Evolutionary conservation across 352 stramenopile genomes (phyloP).

Genomic region (Peronospora farinosa): DNA sequence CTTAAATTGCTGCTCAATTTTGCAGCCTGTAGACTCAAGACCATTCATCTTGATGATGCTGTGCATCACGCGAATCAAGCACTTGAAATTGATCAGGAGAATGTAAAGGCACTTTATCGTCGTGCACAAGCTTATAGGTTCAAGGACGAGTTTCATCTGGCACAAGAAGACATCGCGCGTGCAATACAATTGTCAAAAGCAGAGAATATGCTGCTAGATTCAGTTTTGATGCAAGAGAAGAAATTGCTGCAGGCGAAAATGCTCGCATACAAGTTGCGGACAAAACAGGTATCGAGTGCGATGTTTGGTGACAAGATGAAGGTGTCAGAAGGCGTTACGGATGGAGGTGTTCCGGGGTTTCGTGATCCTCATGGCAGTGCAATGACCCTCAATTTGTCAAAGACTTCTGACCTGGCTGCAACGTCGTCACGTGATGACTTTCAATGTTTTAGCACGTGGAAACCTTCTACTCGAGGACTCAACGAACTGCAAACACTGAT

Average conservation of each 20-base stretch:
- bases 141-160: slow-evolving; percentile 63
- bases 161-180: slow-evolving; percentile 38
- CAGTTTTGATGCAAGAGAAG: slow-evolving; percentile 49
- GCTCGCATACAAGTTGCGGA: slow-evolving; percentile 63
- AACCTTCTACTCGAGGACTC: slow-evolving; percentile 37
- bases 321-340: not conserved
- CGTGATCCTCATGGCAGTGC: slow-evolving; percentile 18
- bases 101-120: slow-evolving; percentile 65
- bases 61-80: slow-evolving; percentile 56
- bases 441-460: slow-evolving; percentile 35
- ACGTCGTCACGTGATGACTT: slow-evolving; percentile 15
- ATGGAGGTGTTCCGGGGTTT: slow-evolving; percentile 4
- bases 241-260: slow-evolving; percentile 55
- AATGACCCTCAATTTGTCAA: slow-evolving; percentile 31
- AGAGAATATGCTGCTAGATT: slow-evolving; percentile 16
- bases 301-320: slow-evolving; percentile 53
- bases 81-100: slow-evolving; percentile 45
- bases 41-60: slow-evolving; percentile 62
- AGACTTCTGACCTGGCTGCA: slow-evolving; percentile 6
- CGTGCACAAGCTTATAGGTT: slow-evolving; percentile 57
- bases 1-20: slow-evolving; percentile 71
- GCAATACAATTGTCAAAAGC: slow-evolving; percentile 29
- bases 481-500: slow-evolving; percentile 36
- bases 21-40: slow-evolving; percentile 65
- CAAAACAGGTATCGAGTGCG: slow-evolving; percentile 55